Percentiles rank a stretch among this genome's conserved stretches.
phyloP scores from a whole-genome alignment of 2,329 filamentous ascomycete genomes.

The Magnaporthiopsis poae region DNA sequence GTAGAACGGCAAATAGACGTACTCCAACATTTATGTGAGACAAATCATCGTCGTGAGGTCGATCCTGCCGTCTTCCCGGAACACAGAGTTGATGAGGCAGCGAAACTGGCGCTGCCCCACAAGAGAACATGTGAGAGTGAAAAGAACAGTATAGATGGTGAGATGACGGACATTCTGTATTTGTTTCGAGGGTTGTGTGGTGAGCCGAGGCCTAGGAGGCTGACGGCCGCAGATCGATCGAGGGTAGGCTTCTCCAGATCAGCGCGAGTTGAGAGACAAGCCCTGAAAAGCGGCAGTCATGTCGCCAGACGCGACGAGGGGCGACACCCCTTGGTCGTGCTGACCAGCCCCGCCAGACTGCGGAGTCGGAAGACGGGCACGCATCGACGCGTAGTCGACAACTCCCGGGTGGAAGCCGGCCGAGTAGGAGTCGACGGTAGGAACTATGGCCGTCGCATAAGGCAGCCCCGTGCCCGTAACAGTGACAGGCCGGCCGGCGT shows the following conservation, averaged over 20 bases:
- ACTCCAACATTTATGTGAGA: not conserved
- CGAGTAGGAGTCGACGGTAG: constrained; percentile 32
- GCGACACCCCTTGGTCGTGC: constrained; percentile 29
- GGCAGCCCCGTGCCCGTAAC: constrained; percentile 19
- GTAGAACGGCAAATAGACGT: not conserved
- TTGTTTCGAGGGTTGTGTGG: not conserved
- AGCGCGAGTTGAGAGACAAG: constrained; percentile 59
- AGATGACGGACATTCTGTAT: not conserved
- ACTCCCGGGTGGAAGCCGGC: constrained; percentile 29
- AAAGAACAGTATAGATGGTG: not conserved
- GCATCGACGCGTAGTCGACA: constrained; percentile 37
- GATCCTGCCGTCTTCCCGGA: not conserved
- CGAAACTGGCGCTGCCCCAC: not conserved
- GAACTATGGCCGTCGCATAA: constrained; percentile 31
- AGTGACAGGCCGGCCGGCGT: constrained; percentile 26
- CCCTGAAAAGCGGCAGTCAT: constrained; percentile 60
- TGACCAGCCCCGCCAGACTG: constrained; percentile 22
- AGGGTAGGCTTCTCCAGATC: constrained; percentile 13
- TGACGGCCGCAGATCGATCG: not conserved
- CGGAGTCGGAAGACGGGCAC: constrained; percentile 36
- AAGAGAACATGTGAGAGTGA: not conserved
- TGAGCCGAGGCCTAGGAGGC: constrained; percentile 11
- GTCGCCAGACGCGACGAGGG: constrained; percentile 40
- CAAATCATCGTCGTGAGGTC: not conserved
- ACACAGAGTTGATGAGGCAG: not conserved